Evolutionary conservation across 768 basidiomycete genomes (phyloP), one percentile per base, ranked within the genome.

Genomic region (Suillus fuscotomentosus): DNA sequence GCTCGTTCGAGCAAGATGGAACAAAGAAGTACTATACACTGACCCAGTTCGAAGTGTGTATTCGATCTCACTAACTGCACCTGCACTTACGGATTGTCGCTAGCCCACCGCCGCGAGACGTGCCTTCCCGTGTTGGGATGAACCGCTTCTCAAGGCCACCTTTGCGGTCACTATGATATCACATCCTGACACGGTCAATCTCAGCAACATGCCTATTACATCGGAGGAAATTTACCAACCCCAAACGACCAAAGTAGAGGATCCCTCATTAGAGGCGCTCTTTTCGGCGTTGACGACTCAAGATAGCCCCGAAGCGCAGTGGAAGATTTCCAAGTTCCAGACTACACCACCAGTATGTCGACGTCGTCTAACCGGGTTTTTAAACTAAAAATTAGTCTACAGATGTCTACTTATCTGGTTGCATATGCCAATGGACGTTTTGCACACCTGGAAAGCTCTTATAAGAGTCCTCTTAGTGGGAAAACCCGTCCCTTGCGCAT

Each of bases 121-220:
- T 48, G 86, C 90, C 7, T 92, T 94, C 75, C 92, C 92, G 34
- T 93, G 90, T 79, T 97, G 93, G 92, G 96, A 97, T 72, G 95
- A 97, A 72, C 97, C 96, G 17, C 82, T 86, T 43, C 81, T 96
- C 69, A 98, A 98, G 75, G 90, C 95, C 0, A 94, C 89, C 3
- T 92, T 90, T 72, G 71, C 83, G 0, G 79, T 95, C 65, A 89
- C 88, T 15, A 81, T 96, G 82, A 82, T 96, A 70, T 92, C 94
- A n/a, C 86, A 88, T 65, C 80, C 78, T 10, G 85, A 87, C 66
- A 90, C 91, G 5, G 86, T 88, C 72, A 91, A 85, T 73, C 79
- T 99, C 66, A 89, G 88, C 79, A 99, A 98, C 78, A 97, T 95
- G 92, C 83, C 92, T 22, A 86, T 83, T 20, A 73, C 81, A 59